A percentile compares a stretch with the other conserved stretches of the same genome.
phyloP scores from a whole-genome alignment of 257 asterid species.

The Solanum etuberosum region DNA sequence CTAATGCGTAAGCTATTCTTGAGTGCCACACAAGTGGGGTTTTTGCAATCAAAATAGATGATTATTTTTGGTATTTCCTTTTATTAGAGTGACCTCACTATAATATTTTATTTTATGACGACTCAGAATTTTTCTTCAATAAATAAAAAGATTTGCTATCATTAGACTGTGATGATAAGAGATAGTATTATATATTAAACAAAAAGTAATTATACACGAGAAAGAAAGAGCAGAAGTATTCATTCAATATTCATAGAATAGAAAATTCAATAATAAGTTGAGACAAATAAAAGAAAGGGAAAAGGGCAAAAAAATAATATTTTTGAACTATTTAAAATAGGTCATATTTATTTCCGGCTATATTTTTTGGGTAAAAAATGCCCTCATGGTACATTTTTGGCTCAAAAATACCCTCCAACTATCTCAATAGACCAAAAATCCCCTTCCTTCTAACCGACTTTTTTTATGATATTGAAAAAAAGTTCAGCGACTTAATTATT shows the following conservation, averaged over 20 bases:
- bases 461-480: neutral
- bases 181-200: neutral
- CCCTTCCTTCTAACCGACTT: no score
- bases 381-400: no score
- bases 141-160: neutral
- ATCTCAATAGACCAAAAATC: no score
- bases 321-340: no score
- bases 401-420: no score
- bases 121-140: neutral
- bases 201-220: neutral
- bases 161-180: neutral
- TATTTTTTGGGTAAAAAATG: no score
- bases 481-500: no score
- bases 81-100: neutral
- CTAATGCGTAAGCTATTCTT: neutral
- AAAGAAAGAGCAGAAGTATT: neutral
- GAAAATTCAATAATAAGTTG: neutral
- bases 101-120: neutral
- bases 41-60: slow-evolving; percentile 5
- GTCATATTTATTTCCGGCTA: no score
- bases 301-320: no score
- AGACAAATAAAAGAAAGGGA: neutral
- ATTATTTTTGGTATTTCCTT: slow-evolving; percentile 1
- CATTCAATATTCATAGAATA: neutral
- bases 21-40: slow-evolving; percentile 1